These are phyloP conservation scores for Xylaria sp. DNA, from an alignment of 495 filamentous ascomycete genomes.

Conservation along the genomic window DNA sequence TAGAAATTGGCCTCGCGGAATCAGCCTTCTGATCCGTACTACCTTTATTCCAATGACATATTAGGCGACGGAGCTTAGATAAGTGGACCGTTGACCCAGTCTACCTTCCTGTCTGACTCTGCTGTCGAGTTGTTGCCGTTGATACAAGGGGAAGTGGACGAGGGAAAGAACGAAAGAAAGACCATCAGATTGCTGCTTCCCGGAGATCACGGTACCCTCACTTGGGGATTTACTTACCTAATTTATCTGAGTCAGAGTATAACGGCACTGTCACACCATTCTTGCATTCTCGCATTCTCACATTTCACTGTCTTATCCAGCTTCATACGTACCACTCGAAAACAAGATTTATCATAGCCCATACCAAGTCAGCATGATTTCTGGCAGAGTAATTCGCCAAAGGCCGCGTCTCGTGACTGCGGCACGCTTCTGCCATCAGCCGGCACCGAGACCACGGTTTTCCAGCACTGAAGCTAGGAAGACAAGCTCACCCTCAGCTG, in stretches of 20 bases:
- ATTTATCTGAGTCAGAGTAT: neutral
- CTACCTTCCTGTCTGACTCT: neutral
- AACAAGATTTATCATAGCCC: neutral
- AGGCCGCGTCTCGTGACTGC: constrained; percentile 30
- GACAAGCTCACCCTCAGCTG: constrained; percentile 13
- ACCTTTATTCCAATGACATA: neutral
- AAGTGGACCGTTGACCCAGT: neutral
- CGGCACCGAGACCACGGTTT: constrained; percentile 29
- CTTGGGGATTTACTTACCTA: too few relatives aligned
- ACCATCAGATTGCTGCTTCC: neutral
- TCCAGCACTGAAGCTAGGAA: constrained; percentile 31
- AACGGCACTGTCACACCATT: neutral
- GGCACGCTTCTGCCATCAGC: constrained; percentile 20
- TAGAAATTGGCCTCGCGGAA: too few relatives aligned
- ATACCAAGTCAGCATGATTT: constrained; percentile 27
- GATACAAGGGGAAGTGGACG: neutral
- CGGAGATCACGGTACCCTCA: neutral
- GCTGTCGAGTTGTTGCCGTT: neutral
- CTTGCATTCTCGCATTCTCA: neutral
- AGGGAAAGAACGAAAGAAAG: neutral
- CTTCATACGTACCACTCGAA: neutral
- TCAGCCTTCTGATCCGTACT: neutral
- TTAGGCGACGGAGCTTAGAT: neutral
- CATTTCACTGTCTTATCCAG: neutral
- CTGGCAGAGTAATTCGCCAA: constrained; percentile 30